Conservation (phyloP, 2,329 filamentous ascomycete species). For the Geosmithia morbida region DNA sequence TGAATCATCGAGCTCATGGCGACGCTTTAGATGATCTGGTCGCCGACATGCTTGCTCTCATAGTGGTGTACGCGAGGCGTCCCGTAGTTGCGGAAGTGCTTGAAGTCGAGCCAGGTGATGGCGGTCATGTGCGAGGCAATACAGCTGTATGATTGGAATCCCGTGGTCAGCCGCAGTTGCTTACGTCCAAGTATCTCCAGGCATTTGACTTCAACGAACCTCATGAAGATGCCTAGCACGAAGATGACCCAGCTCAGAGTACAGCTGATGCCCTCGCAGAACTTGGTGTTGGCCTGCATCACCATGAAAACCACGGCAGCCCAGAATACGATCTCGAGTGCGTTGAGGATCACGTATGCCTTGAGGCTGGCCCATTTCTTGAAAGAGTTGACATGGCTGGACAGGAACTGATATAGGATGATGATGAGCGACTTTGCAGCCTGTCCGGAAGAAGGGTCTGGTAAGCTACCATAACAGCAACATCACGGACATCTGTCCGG, state of each 20-base stretch:
- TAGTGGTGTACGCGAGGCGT: background rate
- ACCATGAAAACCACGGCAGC: background rate
- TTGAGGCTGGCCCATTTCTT: slow-evolving; percentile 9
- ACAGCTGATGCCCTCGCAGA: background rate
- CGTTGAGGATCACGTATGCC: slow-evolving; percentile 10
- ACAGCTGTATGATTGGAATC: background rate
- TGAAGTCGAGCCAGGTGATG: background rate
- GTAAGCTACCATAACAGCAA: too few relatives aligned
- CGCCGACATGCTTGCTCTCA: background rate
- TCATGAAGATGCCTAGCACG: background rate
- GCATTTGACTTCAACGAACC: background rate
- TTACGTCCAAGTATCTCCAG: too few relatives aligned
- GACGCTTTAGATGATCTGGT: too few relatives aligned
- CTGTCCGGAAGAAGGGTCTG: background rate
- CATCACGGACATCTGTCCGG: too few relatives aligned
- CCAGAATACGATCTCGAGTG: slow-evolving; percentile 12
- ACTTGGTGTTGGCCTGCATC: background rate
- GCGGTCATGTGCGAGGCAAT: background rate
- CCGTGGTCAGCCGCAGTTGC: too few relatives aligned
- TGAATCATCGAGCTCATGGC: too few relatives aligned
- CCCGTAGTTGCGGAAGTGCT: too few relatives aligned
- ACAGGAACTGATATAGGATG: slow-evolving; percentile 1
- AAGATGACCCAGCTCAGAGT: background rate
- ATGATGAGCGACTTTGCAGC: slow-evolving; percentile 1
- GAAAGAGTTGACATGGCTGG: slow-evolving; percentile 11